Percentiles rank a stretch among this genome's conserved stretches.
phyloP scores from a whole-genome alignment of 108 stramenopile species.

The Skeletonema grethae region DNA sequence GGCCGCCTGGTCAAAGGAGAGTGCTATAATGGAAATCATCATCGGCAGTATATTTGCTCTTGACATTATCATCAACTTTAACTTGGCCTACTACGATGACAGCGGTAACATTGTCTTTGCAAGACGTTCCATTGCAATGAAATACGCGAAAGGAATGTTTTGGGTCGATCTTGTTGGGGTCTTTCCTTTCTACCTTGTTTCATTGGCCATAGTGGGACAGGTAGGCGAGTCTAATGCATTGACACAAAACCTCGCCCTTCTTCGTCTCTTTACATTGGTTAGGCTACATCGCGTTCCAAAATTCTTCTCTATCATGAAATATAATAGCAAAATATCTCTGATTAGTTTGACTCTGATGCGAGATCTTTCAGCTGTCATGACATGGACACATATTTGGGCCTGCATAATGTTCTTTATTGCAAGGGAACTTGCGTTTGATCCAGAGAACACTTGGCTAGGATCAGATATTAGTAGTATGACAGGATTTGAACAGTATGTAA shows the following conservation, averaged over 20 bases:
- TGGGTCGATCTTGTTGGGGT: conserved; percentile 65
- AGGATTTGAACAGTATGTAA: conserved; percentile 42
- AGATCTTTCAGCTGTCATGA: conserved; percentile 49
- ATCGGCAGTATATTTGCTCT: conserved; percentile 24
- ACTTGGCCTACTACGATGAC: conserved; percentile 44
- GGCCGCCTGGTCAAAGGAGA: conserved; percentile 2
- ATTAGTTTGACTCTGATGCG: conserved; percentile 52
- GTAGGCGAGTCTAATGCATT: conserved; percentile 5
- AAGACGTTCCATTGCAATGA: conserved; percentile 17
- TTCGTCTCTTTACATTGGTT: conserved; percentile 52
- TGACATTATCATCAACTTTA: conserved; percentile 49
- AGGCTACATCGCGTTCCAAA: conserved; percentile 53
- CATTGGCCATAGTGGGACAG: conserved; percentile 46
- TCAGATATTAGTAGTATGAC: conserved; percentile 14
- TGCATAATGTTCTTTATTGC: conserved; percentile 71
- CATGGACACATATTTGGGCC: conserved; percentile 61
- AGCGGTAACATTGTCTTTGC: conserved; percentile 31
- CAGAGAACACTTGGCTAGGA: conserved; percentile 59
- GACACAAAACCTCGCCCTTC: conserved; percentile 36
- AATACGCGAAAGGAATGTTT: conserved; percentile 44
- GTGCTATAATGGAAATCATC: conserved; percentile 19
- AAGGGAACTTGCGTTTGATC: conserved; percentile 47
- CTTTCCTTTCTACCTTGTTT: conserved; percentile 55
- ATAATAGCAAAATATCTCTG: conserved; percentile 50
- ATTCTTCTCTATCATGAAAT: conserved; percentile 57